Evolutionary conservation across 306 rosid species (phyloP).

Genomic region (Glycine tomentella): DNA sequence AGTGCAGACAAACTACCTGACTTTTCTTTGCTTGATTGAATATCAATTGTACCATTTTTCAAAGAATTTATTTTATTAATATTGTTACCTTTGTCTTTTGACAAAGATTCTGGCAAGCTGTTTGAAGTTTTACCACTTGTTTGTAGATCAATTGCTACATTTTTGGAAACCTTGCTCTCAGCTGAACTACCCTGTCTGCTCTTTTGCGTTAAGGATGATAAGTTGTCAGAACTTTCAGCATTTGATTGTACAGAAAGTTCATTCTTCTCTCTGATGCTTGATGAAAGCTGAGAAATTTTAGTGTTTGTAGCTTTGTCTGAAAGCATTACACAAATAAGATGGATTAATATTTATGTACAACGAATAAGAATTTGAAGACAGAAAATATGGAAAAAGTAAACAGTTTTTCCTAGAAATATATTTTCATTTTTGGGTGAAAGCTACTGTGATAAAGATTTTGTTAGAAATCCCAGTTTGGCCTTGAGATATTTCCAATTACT

Average conservation of each 20-base stretch:
- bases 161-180: slow-evolving; percentile 45
- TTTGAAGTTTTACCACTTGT: slow-evolving; percentile 50
- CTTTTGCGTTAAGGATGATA: slow-evolving; percentile 51
- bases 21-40: slow-evolving; percentile 55
- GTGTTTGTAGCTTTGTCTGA: slow-evolving; percentile 58
- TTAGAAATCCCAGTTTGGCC: not conserved
- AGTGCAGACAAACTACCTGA: slow-evolving; percentile 51
- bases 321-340: slow-evolving; percentile 41
- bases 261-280: slow-evolving; percentile 50
- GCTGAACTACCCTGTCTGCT: slow-evolving; percentile 44
- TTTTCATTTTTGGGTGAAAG: slow-evolving; percentile 27
- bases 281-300: slow-evolving; percentile 54
- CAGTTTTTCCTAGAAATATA: not conserved
- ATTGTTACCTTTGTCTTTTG: slow-evolving; percentile 33
- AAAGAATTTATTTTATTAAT: slow-evolving; percentile 43
- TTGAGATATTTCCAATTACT: not conserved
- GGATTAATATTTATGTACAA: slow-evolving; percentile 28
- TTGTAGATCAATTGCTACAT: slow-evolving; percentile 35
- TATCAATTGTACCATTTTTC: slow-evolving; percentile 45
- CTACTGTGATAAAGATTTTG: slow-evolving; percentile 17
- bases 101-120: slow-evolving; percentile 40
- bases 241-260: slow-evolving; percentile 46
- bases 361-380: slow-evolving; percentile 28
- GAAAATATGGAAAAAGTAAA: slow-evolving; percentile 17
- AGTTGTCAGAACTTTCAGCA: slow-evolving; percentile 54